phyloP scores from a whole-genome alignment of 129 eudicot species.

The Sambucus nigra region DNA sequence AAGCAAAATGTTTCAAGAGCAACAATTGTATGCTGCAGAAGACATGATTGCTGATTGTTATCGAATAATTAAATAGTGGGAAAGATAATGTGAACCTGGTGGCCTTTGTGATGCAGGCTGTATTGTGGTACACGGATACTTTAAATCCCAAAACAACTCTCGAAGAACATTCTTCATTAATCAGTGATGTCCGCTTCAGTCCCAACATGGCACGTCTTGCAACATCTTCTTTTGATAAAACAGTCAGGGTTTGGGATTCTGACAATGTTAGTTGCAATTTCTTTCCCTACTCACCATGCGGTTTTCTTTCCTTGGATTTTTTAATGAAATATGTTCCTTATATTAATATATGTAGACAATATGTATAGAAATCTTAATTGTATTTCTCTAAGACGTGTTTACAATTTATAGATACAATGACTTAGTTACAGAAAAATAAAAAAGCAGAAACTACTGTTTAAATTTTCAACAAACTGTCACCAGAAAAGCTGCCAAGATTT shows the following conservation, averaged over 20 bases:
- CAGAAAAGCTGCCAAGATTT: no score
- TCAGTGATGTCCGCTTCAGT: constrained; percentile 95
- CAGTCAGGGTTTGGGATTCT: constrained; percentile 98
- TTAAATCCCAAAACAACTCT: constrained; percentile 71
- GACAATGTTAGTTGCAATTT: constrained; percentile 69
- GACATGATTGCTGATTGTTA: not conserved
- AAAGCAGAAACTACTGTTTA: no score
- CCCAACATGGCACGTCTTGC: constrained; percentile 97
- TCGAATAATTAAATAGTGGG: not conserved
- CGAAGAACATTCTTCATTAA: constrained; percentile 80
- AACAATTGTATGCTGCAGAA: not conserved
- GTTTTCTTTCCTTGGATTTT: not conserved
- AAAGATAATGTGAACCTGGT: not conserved
- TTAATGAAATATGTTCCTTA: no score
- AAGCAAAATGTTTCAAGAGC: not conserved
- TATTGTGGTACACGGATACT: constrained; percentile 75
- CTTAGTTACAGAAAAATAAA: no score
- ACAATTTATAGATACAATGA: no score
- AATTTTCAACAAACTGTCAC: no score
- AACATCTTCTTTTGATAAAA: constrained; percentile 92
- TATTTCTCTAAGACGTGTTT: no score
- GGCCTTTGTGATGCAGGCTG: constrained; percentile 57
- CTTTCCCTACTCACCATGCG: not conserved
- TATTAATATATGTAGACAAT: no score
- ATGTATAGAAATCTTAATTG: no score